phyloP scores from a whole-genome alignment of 2,329 filamentous ascomycete species.

The Gaeumannomyces sp. region DNA sequence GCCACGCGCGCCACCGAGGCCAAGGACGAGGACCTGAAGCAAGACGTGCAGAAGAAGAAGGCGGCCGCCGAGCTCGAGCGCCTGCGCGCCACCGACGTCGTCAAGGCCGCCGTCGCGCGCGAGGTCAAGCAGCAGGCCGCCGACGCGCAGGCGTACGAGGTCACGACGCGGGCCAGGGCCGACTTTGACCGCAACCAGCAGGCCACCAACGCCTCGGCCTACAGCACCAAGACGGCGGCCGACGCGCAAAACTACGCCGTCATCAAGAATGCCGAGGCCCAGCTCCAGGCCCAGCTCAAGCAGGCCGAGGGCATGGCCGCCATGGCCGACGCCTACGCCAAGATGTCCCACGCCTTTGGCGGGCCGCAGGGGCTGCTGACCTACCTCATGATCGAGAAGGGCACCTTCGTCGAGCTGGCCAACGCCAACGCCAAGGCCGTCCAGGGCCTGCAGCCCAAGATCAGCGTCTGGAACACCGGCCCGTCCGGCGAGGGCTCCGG shows the following conservation, averaged over 20 bases:
- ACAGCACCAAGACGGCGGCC: constrained; percentile 41
- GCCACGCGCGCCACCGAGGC: constrained; percentile 68
- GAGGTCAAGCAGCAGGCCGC: constrained; percentile 65
- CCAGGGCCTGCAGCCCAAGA: constrained; percentile 76
- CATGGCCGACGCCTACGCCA: constrained; percentile 74
- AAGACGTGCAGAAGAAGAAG: constrained; percentile 68
- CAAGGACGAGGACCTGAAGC: constrained; percentile 74
- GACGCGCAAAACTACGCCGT: constrained; percentile 32
- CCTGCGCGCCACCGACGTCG: constrained; percentile 69
- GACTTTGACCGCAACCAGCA: constrained; percentile 42
- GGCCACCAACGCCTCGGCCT: constrained; percentile 39
- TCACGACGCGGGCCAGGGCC: constrained; percentile 49
- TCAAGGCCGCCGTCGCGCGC: constrained; percentile 64
- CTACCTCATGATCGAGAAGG: constrained; percentile 83
- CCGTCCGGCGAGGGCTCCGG: constrained; percentile 31
- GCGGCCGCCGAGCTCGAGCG: constrained; percentile 76
- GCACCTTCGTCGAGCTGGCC: constrained; percentile 70
- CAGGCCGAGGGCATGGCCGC: constrained; percentile 72
- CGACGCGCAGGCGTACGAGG: constrained; percentile 58
- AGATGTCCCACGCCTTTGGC: constrained; percentile 66
- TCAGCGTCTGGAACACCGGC: constrained; percentile 84
- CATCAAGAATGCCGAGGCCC: constrained; percentile 46
- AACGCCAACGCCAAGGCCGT: constrained; percentile 72
- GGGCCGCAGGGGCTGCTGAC: constrained; percentile 73
- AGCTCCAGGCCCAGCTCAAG: constrained; percentile 51